These are phyloP conservation scores for Apiotrichum porosum DNA, from an alignment of 1,284 basidiomycete species.

Conservation along the genomic window DNA sequence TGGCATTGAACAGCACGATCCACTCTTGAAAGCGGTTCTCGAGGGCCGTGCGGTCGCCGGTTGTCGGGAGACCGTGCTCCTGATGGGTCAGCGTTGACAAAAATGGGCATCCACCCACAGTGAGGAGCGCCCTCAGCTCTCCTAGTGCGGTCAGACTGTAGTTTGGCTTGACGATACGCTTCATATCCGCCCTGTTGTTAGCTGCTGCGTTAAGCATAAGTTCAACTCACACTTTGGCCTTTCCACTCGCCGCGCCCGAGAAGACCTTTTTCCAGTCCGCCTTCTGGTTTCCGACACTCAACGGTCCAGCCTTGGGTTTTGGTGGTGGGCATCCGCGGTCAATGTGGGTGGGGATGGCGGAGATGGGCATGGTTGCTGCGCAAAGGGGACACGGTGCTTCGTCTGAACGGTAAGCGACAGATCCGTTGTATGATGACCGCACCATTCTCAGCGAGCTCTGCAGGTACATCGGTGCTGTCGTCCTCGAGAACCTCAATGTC, in stretches of 20 bases:
- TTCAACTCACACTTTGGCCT: slow-evolving; percentile 14
- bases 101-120: slow-evolving; percentile 16
- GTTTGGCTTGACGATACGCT: slow-evolving; percentile 46
- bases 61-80: slow-evolving; percentile 37
- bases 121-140: slow-evolving; percentile 35
- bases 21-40: slow-evolving; percentile 41
- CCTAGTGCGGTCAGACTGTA: slow-evolving; percentile 35
- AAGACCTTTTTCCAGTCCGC: slow-evolving; percentile 47
- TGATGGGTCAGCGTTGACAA: slow-evolving; percentile 9
- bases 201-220: slow-evolving; percentile 7
- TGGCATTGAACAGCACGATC: slow-evolving; percentile 47
- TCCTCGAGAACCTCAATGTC: slow-evolving; percentile 5
- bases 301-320: slow-evolving; percentile 14
- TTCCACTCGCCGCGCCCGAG: slow-evolving; percentile 25
- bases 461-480: slow-evolving; percentile 11
- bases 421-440: background rate
- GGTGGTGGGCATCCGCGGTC: slow-evolving; percentile 44
- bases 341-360: slow-evolving; percentile 39
- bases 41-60: slow-evolving; percentile 38
- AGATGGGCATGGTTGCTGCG: slow-evolving; percentile 29
- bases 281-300: slow-evolving; percentile 32
- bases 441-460: slow-evolving; percentile 38
- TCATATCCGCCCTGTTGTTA: slow-evolving; percentile 27
- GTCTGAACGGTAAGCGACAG: slow-evolving; percentile 28
- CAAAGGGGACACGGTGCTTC: slow-evolving; percentile 43